Percentiles rank a stretch among this genome's conserved stretches.
These are phyloP conservation scores for Alternaria conjuncta DNA, from an alignment of 2,329 filamentous ascomycete genomes.

Conservation along the genomic window DNA sequence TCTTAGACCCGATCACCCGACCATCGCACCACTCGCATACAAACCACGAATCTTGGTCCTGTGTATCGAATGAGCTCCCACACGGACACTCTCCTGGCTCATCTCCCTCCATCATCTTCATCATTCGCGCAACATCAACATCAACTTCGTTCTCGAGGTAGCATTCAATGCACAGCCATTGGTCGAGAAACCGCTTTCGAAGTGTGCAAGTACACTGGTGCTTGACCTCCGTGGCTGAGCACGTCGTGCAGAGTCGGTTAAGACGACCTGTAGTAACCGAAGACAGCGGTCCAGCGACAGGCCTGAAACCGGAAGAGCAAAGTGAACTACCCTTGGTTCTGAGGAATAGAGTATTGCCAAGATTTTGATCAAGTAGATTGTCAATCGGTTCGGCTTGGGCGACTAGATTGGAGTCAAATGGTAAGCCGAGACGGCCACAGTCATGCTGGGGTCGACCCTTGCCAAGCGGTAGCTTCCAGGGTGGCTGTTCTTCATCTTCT, in stretches of 20 bases:
- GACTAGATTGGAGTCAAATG: background rate
- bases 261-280: background rate
- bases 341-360: background rate
- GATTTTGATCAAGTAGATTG: background rate
- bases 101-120: background rate
- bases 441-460: background rate
- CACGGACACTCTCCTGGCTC: background rate
- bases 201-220: slow-evolving; percentile 23
- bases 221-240: slow-evolving; percentile 15
- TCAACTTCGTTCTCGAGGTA: slow-evolving; percentile 1
- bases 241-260: slow-evolving; percentile 12
- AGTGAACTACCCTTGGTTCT: background rate
- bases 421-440: background rate
- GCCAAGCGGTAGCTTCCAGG: background rate
- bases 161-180: slow-evolving; percentile 28
- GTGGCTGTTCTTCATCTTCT: background rate
- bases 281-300: background rate
- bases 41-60: background rate
- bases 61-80: background rate
- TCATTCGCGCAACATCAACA: background rate
- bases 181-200: slow-evolving; percentile 22
- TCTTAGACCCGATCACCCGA: background rate
- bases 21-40: slow-evolving; percentile 18
- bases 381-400: background rate
- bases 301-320: background rate